Evolutionary conservation across 2,329 filamentous ascomycete species (phyloP), one percentile per base, ranked within the genome.

Genomic region (Laburnicola sp.): DNA sequence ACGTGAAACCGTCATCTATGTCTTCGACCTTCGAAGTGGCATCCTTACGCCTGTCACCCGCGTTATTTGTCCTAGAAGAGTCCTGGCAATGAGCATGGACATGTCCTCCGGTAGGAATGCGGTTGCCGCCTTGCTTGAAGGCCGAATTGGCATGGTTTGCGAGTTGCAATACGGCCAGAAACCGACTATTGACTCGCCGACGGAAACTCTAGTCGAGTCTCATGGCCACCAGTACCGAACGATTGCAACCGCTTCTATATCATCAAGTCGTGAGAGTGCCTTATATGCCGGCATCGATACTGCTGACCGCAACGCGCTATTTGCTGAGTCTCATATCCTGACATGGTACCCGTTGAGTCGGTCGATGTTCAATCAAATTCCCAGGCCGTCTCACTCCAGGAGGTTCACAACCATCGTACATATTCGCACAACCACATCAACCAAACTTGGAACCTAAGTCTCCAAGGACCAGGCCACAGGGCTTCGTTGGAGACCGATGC

Each of bases 1-100:
- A 2, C 75, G 80, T 37, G 80, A 78, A 2, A 77, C 76, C 45
- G 70, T 78, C 46, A 79, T 87, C 22, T 81, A 82, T 57, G 68
- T 87, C 7, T 88, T 86, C 60, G 62, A 70, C 39, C 57, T 85
- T 48, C 56, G 63, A 31, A 57, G 65, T 56, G 65, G 59, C 5
- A 60, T 66, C 53, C 58, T 81, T 48, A 55, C 71, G 37, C 79
- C 78, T 2, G 66, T 84, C 11, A 77, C 82, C 1, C 80, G 73
- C 35, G 77, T 88, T 8, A 64, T 78, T 10, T 87, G 84, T 58
- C 83, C 82, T 9, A 74, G 76, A 11, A 73, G 78, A 38, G 80
- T 87, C 2, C 64, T 88, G 4, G 78, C 80, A 2, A 81, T 83
- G 59, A 82, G 82, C 54, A 85, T 88, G 78, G 83, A 87, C 64